Conservation (phyloP, 805 yeast genomes). For the Saccharomyces mikatae region DNA sequence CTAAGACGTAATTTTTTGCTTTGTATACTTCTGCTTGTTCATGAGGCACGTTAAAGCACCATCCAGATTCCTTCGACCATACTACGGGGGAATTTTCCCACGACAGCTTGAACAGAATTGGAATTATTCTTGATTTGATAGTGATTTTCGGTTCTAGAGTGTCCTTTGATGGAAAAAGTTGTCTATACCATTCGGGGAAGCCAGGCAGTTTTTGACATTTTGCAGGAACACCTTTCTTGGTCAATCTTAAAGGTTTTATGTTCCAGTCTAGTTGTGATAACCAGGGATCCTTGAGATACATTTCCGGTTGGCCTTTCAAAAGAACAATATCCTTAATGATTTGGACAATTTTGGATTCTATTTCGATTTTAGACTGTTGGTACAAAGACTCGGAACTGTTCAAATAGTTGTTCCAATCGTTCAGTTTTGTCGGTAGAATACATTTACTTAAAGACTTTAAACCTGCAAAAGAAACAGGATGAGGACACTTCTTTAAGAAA, state of each 20-base stretch:
- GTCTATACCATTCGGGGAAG: constrained; percentile 88
- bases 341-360: constrained; percentile 48
- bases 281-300: constrained; percentile 70
- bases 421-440: constrained; percentile 64
- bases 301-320: constrained; percentile 36
- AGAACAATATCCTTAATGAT: constrained; percentile 55
- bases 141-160: constrained; percentile 48
- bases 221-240: constrained; percentile 59
- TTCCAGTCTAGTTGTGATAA: constrained; percentile 85
- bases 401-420: constrained; percentile 68
- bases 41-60: constrained; percentile 68
- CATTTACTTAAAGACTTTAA: constrained; percentile 63
- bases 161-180: constrained; percentile 35
- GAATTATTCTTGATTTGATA: constrained; percentile 65
- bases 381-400: constrained; percentile 58
- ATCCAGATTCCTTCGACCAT: constrained; percentile 76
- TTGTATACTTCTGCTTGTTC: constrained; percentile 25
- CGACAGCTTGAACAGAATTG: constrained; percentile 62
- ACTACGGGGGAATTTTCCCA: constrained; percentile 82
- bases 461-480: constrained; percentile 91
- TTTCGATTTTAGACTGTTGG: constrained; percentile 46
- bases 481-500: constrained; percentile 67
- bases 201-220: constrained; percentile 81
- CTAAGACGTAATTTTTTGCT: constrained; percentile 32
- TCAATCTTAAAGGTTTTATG: constrained; percentile 47